phyloP scores from a whole-genome alignment of 73 alveolate species.

The Vitrella brassicaformis region DNA sequence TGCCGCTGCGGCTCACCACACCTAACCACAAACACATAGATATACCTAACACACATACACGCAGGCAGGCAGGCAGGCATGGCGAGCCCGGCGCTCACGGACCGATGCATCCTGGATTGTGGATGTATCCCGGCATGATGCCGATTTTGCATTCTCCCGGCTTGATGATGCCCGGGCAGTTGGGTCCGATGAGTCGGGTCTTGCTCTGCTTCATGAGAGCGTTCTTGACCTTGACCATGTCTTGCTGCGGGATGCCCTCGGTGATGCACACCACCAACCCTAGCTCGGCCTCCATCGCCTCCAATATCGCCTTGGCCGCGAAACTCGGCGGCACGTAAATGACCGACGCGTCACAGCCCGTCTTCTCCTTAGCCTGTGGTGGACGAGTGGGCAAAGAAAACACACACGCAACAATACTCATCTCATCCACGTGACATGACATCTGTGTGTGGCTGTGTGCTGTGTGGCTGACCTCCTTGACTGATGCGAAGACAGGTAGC shows the following conservation, averaged over 20 bases:
- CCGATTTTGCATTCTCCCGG: conserved; percentile 95
- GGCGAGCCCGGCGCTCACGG: conserved; percentile 27
- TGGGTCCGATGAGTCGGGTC: conserved; percentile 73
- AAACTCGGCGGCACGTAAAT: conserved; percentile 90
- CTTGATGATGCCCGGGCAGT: conserved; percentile 64
- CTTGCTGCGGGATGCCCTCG: conserved; percentile 54
- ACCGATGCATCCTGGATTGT: conserved; percentile 74
- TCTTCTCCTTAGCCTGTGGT: conserved; percentile 66
- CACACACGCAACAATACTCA: neutral
- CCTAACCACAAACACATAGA: too few relatives aligned
- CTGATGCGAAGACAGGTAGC: neutral
- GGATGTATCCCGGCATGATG: conserved; percentile 92
- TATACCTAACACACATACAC: neutral
- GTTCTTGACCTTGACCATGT: conserved; percentile 53
- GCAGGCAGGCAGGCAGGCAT: neutral
- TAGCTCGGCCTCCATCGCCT: conserved; percentile 70
- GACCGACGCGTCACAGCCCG: conserved; percentile 81
- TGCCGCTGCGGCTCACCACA: conserved; percentile 78
- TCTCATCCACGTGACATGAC: too few relatives aligned
- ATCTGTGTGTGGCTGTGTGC: too few relatives aligned
- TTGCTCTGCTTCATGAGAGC: conserved; percentile 71
- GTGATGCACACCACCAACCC: conserved; percentile 82
- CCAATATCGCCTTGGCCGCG: conserved; percentile 88
- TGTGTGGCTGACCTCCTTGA: neutral
- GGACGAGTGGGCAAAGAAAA: neutral